Base-by-base conservation (phyloP, 129 eudicot genomes). In the Artemisia annua region DNA sequence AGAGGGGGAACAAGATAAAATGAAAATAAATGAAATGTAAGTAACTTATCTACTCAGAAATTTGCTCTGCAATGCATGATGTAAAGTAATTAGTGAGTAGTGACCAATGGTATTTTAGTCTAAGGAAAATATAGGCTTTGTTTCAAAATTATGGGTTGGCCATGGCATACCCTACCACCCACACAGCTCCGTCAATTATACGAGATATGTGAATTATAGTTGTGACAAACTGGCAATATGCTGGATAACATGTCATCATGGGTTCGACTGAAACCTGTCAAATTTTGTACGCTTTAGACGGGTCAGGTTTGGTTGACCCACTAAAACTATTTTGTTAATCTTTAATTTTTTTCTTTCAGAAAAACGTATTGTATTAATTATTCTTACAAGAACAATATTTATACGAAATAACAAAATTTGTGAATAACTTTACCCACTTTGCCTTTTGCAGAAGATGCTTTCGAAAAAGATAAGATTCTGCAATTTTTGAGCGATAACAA, bases 401-500 rank as follows among this genome's bases (percentile, higher is more conserved):
- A 35, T 35, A 35, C 7, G 1, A 35, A 7, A 35, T 5, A 6
- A 35, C 10, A 39, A 39, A 39, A 7, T 39, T 1, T 39, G 4
- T 54, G 35, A 54, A 70, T 19, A 11, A 56, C 39, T 66, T 18
- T 70, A 70, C 44, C 57, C 5, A 60, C 30, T 30, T 70, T 14
- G 62, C 63, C 28, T 62, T 72, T 79, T 90, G 95, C 90, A 94
- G 98, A 84, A 51, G 89, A 81, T 50, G 62, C 69, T 51, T 79
- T 90, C 49, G 48, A 69, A 60, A 75, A 60, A 71, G 91, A 87
- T 22, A 77, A 75, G 50, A 83, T 94, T 75, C 60, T 94, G 81
- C 87, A 81, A 16, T 94, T 90, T 81, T 68, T 94, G 92, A 89
- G 80, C 4, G 64, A 81, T 52, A 87, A 94, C 86, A 94, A 88